Base-by-base conservation (phyloP, 1,284 basidiomycete genomes). In the Cutaneotrichosporon spelunceum region DNA sequence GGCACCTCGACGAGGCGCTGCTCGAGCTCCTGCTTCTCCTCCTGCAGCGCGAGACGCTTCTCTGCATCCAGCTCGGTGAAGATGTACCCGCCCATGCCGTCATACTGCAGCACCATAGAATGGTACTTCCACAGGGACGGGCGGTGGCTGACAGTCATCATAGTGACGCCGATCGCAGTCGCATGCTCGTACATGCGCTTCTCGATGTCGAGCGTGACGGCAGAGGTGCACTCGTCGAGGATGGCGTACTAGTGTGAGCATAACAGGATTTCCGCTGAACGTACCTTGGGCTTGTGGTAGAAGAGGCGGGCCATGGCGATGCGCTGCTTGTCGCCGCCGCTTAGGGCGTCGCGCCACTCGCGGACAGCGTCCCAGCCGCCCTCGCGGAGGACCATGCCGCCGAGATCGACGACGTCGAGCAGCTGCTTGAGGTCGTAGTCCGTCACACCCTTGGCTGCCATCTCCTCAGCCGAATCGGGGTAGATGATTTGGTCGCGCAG, bases 271-370 rank as follows among this genome's bases (percentile, higher is more conserved):
- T 10, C 8, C 44, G 14, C 42, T n/a, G n/a, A n/a, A n/a, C n/a
- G n/a, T n/a, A 56, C 55, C 55, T 93, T 93, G 21, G 95, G 95
- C 66, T 84, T 83, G 77, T 99, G 95, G 79, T 98, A 99, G 79
- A 97, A 99, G 67, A 99, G 78, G 64, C 95, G 83, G 7, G 93
- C 94, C 93, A 96, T 98, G 0, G 95, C 95, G 65, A 99, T 90
- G 77, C 95, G 71, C 74, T 84, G 83, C 73, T 84, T 84, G 71
- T 84, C 83, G 8, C 82, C 83, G 2, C 76, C 94, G 68, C 89
- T 92, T 34, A 99, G 81, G 1, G 91, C 87, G 76, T 96, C 93
- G 64, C 91, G 84, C 95, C 95, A 99, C 72, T 98, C 95, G 59
- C 88, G 84, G 33, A 86, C 84, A 1, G 84, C 83, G 71, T 92